These are phyloP conservation scores for Curvularia spicifera DNA, from an alignment of 2,329 filamentous ascomycete genomes.

Conservation along the genomic window DNA sequence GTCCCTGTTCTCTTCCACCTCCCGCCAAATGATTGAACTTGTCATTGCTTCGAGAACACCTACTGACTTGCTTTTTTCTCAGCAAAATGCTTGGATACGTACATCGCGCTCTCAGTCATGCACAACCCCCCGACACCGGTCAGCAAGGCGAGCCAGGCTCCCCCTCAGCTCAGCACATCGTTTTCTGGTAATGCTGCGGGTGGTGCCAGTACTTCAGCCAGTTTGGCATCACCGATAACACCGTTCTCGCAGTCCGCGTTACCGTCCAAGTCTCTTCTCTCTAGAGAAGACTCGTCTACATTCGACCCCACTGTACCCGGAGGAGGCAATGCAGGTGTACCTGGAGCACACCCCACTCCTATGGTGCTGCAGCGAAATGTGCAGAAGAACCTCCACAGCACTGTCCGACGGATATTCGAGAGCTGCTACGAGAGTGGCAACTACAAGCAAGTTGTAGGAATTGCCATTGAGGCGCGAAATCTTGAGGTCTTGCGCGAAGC, in stretches of 20 bases:
- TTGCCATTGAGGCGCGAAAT: conserved; percentile 93
- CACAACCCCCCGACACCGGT: conserved; percentile 60
- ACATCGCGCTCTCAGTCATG: conserved; percentile 79
- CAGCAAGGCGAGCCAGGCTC: conserved; percentile 57
- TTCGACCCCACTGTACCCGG: conserved; percentile 63
- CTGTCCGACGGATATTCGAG: conserved; percentile 91
- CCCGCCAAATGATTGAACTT: not conserved
- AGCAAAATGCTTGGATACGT: conserved; percentile 96
- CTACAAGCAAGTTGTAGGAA: conserved; percentile 95
- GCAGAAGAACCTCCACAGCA: conserved; percentile 77
- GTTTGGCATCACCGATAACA: conserved; percentile 84
- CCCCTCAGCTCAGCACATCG: conserved; percentile 79
- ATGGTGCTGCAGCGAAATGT: conserved; percentile 75
- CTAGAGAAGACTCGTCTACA: conserved; percentile 73
- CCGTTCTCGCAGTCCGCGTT: conserved; percentile 94
- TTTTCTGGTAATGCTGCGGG: conserved; percentile 73
- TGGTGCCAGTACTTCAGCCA: conserved; percentile 67
- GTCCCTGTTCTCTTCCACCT: not conserved
- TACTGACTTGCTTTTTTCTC: conserved; percentile 25
- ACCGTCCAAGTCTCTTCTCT: conserved; percentile 94
- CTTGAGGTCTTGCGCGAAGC: conserved; percentile 84
- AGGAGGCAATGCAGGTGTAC: conserved; percentile 62
- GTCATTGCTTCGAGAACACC: not conserved
- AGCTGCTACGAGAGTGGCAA: conserved; percentile 83
- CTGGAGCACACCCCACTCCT: conserved; percentile 61